Evolutionary conservation across 1,284 basidiomycete genomes (phyloP).

Genomic region (Macrocybe sp.): DNA sequence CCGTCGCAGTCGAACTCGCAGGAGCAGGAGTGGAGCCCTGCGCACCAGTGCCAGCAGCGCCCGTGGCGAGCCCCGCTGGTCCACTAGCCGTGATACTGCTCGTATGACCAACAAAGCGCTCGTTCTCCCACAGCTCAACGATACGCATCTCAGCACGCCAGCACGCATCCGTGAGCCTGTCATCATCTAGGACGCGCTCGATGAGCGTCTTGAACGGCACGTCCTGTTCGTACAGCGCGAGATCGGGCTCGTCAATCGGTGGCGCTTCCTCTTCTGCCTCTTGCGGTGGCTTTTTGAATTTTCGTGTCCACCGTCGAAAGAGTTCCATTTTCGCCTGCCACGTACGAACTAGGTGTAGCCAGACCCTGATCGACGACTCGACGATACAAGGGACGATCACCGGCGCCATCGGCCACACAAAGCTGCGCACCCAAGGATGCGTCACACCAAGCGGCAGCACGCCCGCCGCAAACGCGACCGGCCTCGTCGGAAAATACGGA

Average conservation of each 20-base stretch:
- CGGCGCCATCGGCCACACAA: too few relatives aligned
- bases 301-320: not conserved
- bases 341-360: too few relatives aligned
- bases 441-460: slow-evolving; percentile 46
- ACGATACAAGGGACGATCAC: too few relatives aligned
- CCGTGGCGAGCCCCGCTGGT: too few relatives aligned
- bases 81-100: not conserved
- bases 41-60: not conserved
- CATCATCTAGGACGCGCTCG: slow-evolving; percentile 53
- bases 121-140: slow-evolving; percentile 77
- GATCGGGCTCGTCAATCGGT: slow-evolving; percentile 1
- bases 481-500: slow-evolving; percentile 55
- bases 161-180: slow-evolving; percentile 54
- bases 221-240: not conserved
- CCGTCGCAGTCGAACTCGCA: too few relatives aligned
- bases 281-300: not conserved
- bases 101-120: slow-evolving; percentile 41
- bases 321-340: too few relatives aligned
- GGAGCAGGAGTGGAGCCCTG: not conserved
- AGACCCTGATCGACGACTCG: too few relatives aligned
- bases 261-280: slow-evolving; percentile 1
- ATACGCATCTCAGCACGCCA: slow-evolving; percentile 59
- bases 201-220: slow-evolving; percentile 25
- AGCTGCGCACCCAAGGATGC: slow-evolving; percentile 40
- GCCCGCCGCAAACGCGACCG: slow-evolving; percentile 51